Conservation (phyloP, 805 yeast genomes). For the Lachancea kluyveri region DNA sequence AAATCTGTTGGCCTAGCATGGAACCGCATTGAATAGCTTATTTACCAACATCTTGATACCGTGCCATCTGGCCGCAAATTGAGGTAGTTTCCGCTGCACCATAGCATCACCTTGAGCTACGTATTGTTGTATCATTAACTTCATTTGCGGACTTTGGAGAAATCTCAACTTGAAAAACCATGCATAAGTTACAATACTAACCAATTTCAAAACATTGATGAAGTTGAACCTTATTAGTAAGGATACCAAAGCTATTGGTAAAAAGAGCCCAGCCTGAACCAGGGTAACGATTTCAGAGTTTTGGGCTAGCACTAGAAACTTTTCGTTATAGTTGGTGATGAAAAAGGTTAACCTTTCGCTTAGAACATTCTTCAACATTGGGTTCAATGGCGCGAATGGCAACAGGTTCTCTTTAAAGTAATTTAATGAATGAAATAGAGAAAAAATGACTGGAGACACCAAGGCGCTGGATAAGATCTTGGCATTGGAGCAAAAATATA, state of each 20-base stretch:
- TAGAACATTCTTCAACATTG: conserved; percentile 21
- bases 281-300: conserved; percentile 41
- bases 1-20: no score
- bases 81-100: conserved; percentile 35
- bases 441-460: conserved; percentile 56
- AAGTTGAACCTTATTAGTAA: conserved; percentile 27
- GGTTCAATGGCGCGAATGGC: conserved; percentile 40
- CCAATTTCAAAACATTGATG: conserved; percentile 29
- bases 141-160: conserved; percentile 49
- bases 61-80: conserved; percentile 19
- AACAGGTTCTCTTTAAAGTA: conserved; percentile 50
- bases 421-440: conserved; percentile 57
- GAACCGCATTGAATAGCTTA: conserved; percentile 11
- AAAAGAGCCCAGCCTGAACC: conserved; percentile 35
- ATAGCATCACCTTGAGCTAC: conserved; percentile 37
- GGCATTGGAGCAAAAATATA: conserved; percentile 38
- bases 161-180: conserved; percentile 57
- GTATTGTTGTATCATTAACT: conserved; percentile 41
- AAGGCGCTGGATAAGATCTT: conserved; percentile 41
- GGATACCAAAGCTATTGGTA: conserved; percentile 36
- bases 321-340: conserved; percentile 36
- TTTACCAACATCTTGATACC: conserved; percentile 15
- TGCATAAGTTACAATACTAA: conserved; percentile 40
- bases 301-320: conserved; percentile 39
- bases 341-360: conserved; percentile 29